Conservation (phyloP, 2,329 filamentous ascomycete species). For the Ascochyta fabae region DNA sequence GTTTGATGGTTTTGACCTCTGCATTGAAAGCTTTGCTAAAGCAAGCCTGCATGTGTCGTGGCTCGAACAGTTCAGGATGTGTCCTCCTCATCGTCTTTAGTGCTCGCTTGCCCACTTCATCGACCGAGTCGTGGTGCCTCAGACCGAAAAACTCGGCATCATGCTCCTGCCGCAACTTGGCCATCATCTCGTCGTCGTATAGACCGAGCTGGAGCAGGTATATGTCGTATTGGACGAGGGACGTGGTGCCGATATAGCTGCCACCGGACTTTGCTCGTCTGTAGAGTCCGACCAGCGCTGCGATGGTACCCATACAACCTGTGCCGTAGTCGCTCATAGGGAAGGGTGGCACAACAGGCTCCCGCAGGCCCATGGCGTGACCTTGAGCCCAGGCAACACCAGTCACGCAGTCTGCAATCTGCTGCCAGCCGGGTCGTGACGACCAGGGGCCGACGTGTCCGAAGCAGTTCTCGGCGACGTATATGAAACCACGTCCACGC, state of each 20-base stretch:
- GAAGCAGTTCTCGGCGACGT: conserved; percentile 76
- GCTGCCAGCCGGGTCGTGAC: conserved; percentile 71
- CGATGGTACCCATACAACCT: conserved; percentile 73
- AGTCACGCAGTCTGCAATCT: conserved; percentile 71
- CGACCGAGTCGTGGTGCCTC: conserved; percentile 68
- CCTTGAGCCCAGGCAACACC: conserved; percentile 69
- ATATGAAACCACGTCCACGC: conserved; percentile 68
- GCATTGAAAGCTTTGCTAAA: conserved; percentile 54
- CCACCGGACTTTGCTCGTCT: conserved; percentile 68
- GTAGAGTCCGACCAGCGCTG: conserved; percentile 69
- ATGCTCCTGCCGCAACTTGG: conserved; percentile 57
- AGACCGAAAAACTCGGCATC: conserved; percentile 63
- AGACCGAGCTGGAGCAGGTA: conserved; percentile 67
- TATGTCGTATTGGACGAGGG: conserved; percentile 72
- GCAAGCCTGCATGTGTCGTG: conserved; percentile 56
- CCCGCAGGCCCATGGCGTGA: conserved; percentile 65
- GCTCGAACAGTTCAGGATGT: conserved; percentile 62
- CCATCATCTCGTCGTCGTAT: conserved; percentile 62
- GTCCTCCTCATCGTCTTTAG: conserved; percentile 61
- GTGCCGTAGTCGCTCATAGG: conserved; percentile 70
- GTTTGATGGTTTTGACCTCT: conserved; percentile 57
- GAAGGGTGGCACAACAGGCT: conserved; percentile 70
- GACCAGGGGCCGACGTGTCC: conserved; percentile 70
- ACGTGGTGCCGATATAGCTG: conserved; percentile 69
- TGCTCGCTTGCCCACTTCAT: conserved; percentile 67